Evolutionary conservation across 2,329 filamentous ascomycete species (phyloP).

Genomic region (Alternaria sp.): DNA sequence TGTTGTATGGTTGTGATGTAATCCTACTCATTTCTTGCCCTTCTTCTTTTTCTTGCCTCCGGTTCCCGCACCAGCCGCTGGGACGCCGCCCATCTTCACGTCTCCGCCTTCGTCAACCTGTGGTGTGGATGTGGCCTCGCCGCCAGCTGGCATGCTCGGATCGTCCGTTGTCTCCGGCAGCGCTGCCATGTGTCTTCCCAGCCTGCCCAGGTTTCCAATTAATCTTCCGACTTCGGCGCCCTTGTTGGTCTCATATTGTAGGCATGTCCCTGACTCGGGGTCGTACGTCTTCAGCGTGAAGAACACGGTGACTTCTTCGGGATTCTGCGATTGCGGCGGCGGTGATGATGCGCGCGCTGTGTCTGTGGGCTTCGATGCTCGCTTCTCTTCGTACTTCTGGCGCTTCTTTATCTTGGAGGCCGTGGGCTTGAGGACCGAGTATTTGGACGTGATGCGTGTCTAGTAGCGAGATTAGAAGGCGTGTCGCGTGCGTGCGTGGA

Average conservation of each 20-base stretch:
- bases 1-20: not conserved
- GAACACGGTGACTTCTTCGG: conserved; percentile 57
- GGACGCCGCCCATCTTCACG: conserved; percentile 36
- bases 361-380: conserved; percentile 33
- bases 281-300: conserved; percentile 92
- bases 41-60: conserved; percentile 60
- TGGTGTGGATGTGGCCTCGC: conserved; percentile 40
- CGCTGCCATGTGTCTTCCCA: conserved; percentile 70
- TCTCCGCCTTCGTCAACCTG: conserved; percentile 40
- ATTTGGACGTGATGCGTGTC: conserved; percentile 93
- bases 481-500: conserved; percentile 11
- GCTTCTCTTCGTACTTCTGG: conserved; percentile 40
- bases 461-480: conserved; percentile 48
- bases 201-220: conserved; percentile 74
- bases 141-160: conserved; percentile 40
- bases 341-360: conserved; percentile 36
- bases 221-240: conserved; percentile 87
- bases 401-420: conserved; percentile 43
- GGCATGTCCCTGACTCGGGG: conserved; percentile 76
- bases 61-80: conserved; percentile 25
- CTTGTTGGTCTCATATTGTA: conserved; percentile 93
- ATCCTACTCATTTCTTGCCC: conserved; percentile 54
- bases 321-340: conserved; percentile 32
- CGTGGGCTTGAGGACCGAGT: conserved; percentile 68
- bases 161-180: conserved; percentile 53